These are phyloP conservation scores for Carex myosuroides DNA, from an alignment of 176 grass and related monocot genomes.

Conservation along the genomic window DNA sequence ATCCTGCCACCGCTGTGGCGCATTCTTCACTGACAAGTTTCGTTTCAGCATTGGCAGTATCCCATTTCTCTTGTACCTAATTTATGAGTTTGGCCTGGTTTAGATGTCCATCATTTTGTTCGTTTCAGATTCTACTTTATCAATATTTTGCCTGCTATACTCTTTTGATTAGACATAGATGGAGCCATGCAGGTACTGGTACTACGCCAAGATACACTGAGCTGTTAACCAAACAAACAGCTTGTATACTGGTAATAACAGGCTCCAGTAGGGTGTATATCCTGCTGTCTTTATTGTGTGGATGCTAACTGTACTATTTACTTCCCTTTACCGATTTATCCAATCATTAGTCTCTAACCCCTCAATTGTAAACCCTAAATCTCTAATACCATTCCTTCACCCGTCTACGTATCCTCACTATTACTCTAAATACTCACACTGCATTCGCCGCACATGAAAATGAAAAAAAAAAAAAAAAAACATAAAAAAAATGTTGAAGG, in stretches of 20 bases:
- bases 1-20: slow-evolving; percentile 89
- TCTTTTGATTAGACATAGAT: neutral
- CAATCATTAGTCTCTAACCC: neutral
- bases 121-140: neutral
- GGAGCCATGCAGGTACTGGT: neutral
- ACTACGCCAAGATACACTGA: neutral
- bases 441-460: neutral
- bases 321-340: neutral
- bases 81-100: neutral
- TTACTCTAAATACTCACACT: neutral
- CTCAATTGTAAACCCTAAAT: neutral
- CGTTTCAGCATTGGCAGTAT: slow-evolving; percentile 95
- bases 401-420: neutral
- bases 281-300: neutral
- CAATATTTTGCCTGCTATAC: neutral
- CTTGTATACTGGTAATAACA: neutral
- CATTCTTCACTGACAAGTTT: slow-evolving; percentile 69
- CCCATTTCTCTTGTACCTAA: slow-evolving; percentile 93
- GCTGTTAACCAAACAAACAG: neutral
- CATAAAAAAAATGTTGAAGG: neutral
- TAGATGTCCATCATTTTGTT: neutral
- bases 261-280: neutral
- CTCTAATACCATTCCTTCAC: neutral
- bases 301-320: neutral
- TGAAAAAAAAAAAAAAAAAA: neutral